A percentile compares a stretch with the other conserved stretches of the same genome.
Evolutionary conservation across 1,284 basidiomycete species (phyloP).

Genomic region (Vanrija sp.): DNA sequence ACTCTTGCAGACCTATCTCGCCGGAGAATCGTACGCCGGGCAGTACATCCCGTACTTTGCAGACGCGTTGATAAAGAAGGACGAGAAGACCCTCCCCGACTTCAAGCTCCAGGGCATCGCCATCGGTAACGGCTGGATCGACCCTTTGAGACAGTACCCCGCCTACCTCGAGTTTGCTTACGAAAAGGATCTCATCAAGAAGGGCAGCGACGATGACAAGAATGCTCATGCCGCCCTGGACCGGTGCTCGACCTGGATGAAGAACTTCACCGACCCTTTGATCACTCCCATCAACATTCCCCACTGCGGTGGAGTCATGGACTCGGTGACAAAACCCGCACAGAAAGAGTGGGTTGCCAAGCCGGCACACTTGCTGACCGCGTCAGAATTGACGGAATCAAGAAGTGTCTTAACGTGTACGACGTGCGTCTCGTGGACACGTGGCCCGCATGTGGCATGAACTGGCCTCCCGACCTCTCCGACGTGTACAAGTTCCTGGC

Average conservation of each 20-base stretch:
- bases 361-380: constrained; percentile 1
- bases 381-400: constrained; percentile 63
- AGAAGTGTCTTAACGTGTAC: constrained; percentile 90
- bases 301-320: constrained; percentile 65
- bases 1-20: constrained; percentile 74
- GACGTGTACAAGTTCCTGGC: constrained; percentile 75
- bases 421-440: constrained; percentile 85
- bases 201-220: constrained; percentile 64
- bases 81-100: constrained; percentile 49
- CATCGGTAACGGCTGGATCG: constrained; percentile 98
- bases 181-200: constrained; percentile 71
- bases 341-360: constrained; percentile 58
- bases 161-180: constrained; percentile 84
- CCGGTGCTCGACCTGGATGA: constrained; percentile 59
- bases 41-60: constrained; percentile 97
- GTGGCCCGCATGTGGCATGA: constrained; percentile 90
- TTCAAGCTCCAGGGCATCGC: constrained; percentile 68
- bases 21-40: constrained; percentile 95
- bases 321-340: constrained; percentile 60
- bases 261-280: constrained; percentile 49
- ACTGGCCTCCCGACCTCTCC: constrained; percentile 89
- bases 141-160: constrained; percentile 81
- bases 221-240: constrained; percentile 62
- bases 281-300: constrained; percentile 59
- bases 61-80: constrained; percentile 68